A percentile compares a stretch with the other conserved stretches of the same genome.
Conservation (phyloP, 2,329 filamentous ascomycete genomes). For the Coniochaeta ligniaria region DNA sequence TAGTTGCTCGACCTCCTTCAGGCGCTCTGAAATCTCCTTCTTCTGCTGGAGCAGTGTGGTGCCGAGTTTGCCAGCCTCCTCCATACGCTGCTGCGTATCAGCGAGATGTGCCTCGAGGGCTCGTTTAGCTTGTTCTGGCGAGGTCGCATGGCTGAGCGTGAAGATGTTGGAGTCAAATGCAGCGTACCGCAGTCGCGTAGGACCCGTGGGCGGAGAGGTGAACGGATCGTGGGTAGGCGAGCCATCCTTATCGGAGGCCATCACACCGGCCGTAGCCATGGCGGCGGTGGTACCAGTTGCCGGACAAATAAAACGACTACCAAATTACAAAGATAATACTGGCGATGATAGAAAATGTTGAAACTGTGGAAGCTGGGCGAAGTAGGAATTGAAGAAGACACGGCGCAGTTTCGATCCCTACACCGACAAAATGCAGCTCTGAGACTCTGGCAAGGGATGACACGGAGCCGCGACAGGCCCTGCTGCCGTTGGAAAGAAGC, state of each 20-base stretch:
- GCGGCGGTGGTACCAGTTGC: conserved; percentile 5
- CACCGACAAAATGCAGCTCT: background rate
- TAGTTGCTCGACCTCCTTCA: conserved; percentile 77
- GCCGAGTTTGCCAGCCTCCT: conserved; percentile 84
- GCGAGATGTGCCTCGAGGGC: conserved; percentile 86
- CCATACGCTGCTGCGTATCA: conserved; percentile 85
- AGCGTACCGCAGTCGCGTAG: conserved; percentile 63
- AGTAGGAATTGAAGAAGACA: background rate
- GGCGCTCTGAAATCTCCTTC: conserved; percentile 69
- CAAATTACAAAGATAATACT: background rate
- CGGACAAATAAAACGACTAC: background rate
- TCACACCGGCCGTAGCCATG: conserved; percentile 32
- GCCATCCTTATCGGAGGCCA: conserved; percentile 28
- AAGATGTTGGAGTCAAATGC: conserved; percentile 77
- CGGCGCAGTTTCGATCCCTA: background rate
- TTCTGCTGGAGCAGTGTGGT: conserved; percentile 83
- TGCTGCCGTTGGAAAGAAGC: background rate
- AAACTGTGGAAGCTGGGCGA: background rate
- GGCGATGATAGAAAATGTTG: background rate
- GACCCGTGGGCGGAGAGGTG: conserved; percentile 36
- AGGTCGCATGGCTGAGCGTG: conserved; percentile 66
- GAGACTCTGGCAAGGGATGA: background rate
- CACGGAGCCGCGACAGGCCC: background rate
- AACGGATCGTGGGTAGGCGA: conserved; percentile 46
- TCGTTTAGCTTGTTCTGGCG: conserved; percentile 79